A percentile compares a stretch with the other conserved stretches of the same genome.
phyloP scores from a whole-genome alignment of 805 yeast genomes.

The Ogataea zsoltii region DNA sequence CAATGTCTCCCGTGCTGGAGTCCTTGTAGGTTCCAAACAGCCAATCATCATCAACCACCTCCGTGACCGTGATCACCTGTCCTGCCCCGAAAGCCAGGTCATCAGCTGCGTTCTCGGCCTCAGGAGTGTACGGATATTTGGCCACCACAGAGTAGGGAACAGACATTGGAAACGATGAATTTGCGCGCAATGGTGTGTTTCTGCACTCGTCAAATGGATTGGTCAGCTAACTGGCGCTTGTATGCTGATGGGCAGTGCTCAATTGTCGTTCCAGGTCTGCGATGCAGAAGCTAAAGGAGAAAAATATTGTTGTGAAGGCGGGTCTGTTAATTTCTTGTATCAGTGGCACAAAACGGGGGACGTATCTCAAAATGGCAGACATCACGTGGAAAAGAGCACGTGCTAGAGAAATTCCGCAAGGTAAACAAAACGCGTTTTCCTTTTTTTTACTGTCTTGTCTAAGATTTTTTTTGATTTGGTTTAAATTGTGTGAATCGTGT shows the following conservation, averaged over 20 bases:
- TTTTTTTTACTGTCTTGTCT: background rate
- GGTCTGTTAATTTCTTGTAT: background rate
- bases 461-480: background rate
- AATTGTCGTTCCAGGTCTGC: background rate
- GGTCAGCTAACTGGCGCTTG: background rate
- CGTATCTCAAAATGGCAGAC: background rate
- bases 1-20: slow-evolving; percentile 39
- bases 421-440: background rate
- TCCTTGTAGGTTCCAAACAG: slow-evolving; percentile 64
- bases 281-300: too few relatives aligned
- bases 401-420: background rate
- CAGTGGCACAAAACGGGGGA: background rate
- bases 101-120: slow-evolving; percentile 66
- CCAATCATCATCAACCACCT: slow-evolving; percentile 92
- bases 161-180: slow-evolving; percentile 17
- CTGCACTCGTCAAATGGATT: background rate
- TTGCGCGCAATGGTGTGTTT: background rate
- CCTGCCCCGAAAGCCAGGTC: slow-evolving; percentile 74
- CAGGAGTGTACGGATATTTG: slow-evolving; percentile 34
- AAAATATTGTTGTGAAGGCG: background rate
- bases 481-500: background rate
- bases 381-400: background rate
- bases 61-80: slow-evolving; percentile 71
- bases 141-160: slow-evolving; percentile 34
- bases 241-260: background rate